phyloP scores from a whole-genome alignment of 805 yeast genomes.

The Candida odintsovae region DNA sequence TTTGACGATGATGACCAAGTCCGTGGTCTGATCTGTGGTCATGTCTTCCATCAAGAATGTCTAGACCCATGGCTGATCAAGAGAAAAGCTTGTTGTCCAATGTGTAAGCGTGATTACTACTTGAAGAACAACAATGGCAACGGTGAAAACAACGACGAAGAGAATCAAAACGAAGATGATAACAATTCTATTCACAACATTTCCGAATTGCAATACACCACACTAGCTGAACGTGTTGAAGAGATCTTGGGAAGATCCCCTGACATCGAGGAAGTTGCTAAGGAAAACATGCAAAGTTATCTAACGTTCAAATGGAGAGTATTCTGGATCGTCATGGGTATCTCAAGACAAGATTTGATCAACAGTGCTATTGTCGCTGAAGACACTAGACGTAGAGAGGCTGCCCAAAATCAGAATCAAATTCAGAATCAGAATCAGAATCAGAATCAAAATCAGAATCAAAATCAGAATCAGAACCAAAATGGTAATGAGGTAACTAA shows the following conservation, averaged over 20 bases:
- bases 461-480: not conserved
- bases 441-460: not conserved
- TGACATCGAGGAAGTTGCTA: constrained; percentile 41
- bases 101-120: constrained; percentile 69
- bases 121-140: constrained; percentile 18
- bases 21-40: constrained; percentile 75
- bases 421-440: not conserved
- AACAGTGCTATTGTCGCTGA: constrained; percentile 43
- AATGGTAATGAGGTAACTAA: not conserved
- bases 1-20: constrained; percentile 59
- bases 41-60: constrained; percentile 75
- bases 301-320: constrained; percentile 26
- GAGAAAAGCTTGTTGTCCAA: constrained; percentile 77
- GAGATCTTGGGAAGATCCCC: constrained; percentile 35
- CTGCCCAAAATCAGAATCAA: not conserved
- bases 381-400: constrained; percentile 25
- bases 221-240: constrained; percentile 36
- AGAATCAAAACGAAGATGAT: constrained; percentile 24
- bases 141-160: constrained; percentile 14
- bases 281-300: constrained; percentile 30
- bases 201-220: constrained; percentile 32
- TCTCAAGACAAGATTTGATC: constrained; percentile 40
- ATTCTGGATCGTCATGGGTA: constrained; percentile 56
- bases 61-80: constrained; percentile 77
- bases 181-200: constrained; percentile 13